A percentile compares a stretch with the other conserved stretches of the same genome.
phyloP scores from a whole-genome alignment of 768 basidiomycete genomes.

The Kwoniella mangroviensis region DNA sequence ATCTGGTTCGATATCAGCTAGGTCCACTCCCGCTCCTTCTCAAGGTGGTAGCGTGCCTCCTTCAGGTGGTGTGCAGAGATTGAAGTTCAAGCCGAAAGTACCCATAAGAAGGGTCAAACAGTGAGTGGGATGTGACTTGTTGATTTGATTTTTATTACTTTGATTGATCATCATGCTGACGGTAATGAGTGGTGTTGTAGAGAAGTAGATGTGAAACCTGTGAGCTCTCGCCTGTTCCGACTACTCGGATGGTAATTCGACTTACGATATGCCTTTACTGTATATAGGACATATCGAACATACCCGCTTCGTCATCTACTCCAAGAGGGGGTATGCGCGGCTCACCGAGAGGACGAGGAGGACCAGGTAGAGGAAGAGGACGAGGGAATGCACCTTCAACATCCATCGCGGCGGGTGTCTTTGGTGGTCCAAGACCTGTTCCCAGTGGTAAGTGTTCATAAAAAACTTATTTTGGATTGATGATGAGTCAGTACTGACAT shows the following conservation, averaged over 20 bases:
- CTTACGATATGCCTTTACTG: neutral
- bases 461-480: neutral
- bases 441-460: slow-evolving; percentile 23
- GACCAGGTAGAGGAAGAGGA: slow-evolving; percentile 29
- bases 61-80: slow-evolving; percentile 26
- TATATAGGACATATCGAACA: slow-evolving; percentile 20
- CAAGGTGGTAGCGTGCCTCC: slow-evolving; percentile 17
- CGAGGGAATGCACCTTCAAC: slow-evolving; percentile 18
- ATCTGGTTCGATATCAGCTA: slow-evolving; percentile 15
- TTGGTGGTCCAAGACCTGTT: slow-evolving; percentile 39
- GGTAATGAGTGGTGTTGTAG: slow-evolving; percentile 19
- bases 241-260: neutral
- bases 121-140: slow-evolving; percentile 27
- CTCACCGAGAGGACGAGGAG: slow-evolving; percentile 32
- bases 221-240: slow-evolving; percentile 15
- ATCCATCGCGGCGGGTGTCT: slow-evolving; percentile 40
- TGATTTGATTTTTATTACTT: slow-evolving; percentile 1
- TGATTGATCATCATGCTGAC: too few species aligned
- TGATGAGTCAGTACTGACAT: neutral
- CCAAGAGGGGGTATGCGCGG: slow-evolving; percentile 30
- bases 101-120: slow-evolving; percentile 43
- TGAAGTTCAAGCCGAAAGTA: slow-evolving; percentile 52
- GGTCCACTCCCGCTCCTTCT: slow-evolving; percentile 11
- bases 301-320: slow-evolving; percentile 16
- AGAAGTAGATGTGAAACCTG: slow-evolving; percentile 47